Base-by-base conservation (phyloP, 2,329 filamentous ascomycete species). In the Leptographium galeiforme region DNA sequence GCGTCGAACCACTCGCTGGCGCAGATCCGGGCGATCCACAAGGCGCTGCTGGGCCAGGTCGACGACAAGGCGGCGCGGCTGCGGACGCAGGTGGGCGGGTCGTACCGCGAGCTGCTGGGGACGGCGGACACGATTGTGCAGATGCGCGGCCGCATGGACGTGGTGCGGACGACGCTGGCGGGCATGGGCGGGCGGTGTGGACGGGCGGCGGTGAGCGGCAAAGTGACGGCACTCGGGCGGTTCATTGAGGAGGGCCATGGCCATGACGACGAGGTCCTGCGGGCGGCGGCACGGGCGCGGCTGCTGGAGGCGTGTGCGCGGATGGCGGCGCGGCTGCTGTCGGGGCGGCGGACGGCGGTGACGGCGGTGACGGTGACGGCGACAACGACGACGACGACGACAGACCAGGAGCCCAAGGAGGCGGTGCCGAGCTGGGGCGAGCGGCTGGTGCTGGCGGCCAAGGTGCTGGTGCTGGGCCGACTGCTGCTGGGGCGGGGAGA, bases 121-220 rank as follows among this genome's bases (percentile, higher is more conserved):
- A 96, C 91, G 0, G 91, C 91, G 53, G 90, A 96, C 69, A 84
- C 84, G n/a, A 97, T 97, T 60, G 85, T 96, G 53, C 78, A 83
- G 56, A 95, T 97, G 88, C 85, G 88, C 60, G 70, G 69, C 41
- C 82, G 91, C 64, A 91, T 93, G 70, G 78, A 84, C 56, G 71
- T 74, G 13, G 84, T 89, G 16, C 89, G 95, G 67, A 71, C 74
- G 6, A 78, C 82, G 40, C 75, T 97, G 51, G 78, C 78, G 16
- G 75, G 75, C 55, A 84, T 95, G 70, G 87, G 88, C 47, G 78
- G 79, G 44, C 79, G 80, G 54, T 96, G 91, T 68, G 89, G 90
- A 51, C 78, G 87, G 40, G 72, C 76, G 51, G 74, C 83, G 32
- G 73, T 95, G 30, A 82, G 82, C 30, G 77, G 73, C 58, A 89